phyloP scores from a whole-genome alignment of 306 rosid species.

The Purshia tridentata region DNA sequence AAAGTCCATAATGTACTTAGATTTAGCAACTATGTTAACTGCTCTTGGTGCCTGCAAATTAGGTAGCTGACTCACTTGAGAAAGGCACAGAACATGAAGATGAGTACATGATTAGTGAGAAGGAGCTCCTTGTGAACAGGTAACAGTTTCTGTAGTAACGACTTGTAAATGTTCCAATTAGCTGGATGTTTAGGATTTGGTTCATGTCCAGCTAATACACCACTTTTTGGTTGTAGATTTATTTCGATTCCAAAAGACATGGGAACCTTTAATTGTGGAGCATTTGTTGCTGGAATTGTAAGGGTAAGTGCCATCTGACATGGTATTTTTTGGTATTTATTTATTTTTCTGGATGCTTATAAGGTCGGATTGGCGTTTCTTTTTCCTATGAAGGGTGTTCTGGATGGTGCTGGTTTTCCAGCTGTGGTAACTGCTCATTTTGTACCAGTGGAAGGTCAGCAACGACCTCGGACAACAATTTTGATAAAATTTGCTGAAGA shows the following conservation, averaged over 20 bases:
- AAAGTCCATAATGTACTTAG: neutral
- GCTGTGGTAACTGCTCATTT: conserved; percentile 99
- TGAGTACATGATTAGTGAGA: conserved; percentile 98
- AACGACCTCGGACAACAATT: conserved; percentile 92
- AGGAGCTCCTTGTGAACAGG: conserved; percentile 98
- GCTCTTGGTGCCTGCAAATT: conserved; percentile 24
- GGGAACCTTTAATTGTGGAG: conserved; percentile 98
- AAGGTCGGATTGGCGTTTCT: conserved; percentile 26
- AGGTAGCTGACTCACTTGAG: conserved; percentile 98
- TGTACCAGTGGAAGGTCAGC: conserved; percentile 98
- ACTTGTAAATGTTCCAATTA: neutral
- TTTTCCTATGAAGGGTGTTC: conserved; percentile 66
- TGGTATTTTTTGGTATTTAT: conserved; percentile 6
- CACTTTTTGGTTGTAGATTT: conserved; percentile 53
- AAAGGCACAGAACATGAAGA: conserved; percentile 99
- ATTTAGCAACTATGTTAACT: conserved; percentile 21
- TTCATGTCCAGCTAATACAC: conserved; percentile 26
- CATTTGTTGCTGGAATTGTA: conserved; percentile 97
- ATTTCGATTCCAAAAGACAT: conserved; percentile 97
- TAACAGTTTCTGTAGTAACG: conserved; percentile 24
- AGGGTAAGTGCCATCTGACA: conserved; percentile 56
- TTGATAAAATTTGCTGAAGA: conserved; percentile 91
- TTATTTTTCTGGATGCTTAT: conserved; percentile 18
- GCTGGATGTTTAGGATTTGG: conserved; percentile 6
- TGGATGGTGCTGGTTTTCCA: conserved; percentile 93